A percentile compares a stretch with the other conserved stretches of the same genome.
These are phyloP conservation scores for Trichoderma koningiopsis DNA, from an alignment of 2,329 filamentous ascomycete species.

Conservation along the genomic window DNA sequence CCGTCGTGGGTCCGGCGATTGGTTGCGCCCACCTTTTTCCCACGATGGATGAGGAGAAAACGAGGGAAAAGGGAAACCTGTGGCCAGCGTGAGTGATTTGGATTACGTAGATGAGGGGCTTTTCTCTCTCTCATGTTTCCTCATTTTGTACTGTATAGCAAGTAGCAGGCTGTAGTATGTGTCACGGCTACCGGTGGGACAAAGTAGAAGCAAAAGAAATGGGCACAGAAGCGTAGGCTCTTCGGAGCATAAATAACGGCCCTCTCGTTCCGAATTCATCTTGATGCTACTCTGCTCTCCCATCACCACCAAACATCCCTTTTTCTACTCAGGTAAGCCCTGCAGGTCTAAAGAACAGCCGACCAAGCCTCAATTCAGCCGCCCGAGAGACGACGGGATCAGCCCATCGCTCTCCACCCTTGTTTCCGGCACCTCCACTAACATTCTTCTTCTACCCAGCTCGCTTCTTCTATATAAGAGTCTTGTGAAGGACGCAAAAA, in stretches of 20 bases:
- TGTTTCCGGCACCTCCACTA: background rate
- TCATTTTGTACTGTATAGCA: background rate
- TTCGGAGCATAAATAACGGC: constrained; percentile 22
- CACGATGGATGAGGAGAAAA: background rate
- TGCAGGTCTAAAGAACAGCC: background rate
- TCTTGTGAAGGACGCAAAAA: background rate
- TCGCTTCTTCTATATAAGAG: constrained; percentile 9
- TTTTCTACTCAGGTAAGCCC: background rate
- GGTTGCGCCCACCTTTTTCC: background rate
- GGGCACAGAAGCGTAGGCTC: background rate
- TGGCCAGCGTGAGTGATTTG: background rate
- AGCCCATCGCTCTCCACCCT: constrained; percentile 22
- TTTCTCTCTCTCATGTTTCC: background rate
- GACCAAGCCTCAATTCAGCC: constrained; percentile 14
- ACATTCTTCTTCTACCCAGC: background rate
- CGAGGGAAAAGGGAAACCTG: background rate
- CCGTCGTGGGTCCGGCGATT: background rate
- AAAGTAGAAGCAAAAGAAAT: background rate
- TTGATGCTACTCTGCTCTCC: background rate
- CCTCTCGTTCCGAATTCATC: background rate
- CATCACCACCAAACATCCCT: background rate
- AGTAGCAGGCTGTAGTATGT: background rate
- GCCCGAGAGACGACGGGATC: constrained; percentile 16
- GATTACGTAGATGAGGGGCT: constrained; percentile 8
- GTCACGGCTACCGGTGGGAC: constrained; percentile 2